Conservation (phyloP, 2,329 filamentous ascomycete species). For the Trichoderma gracile region DNA sequence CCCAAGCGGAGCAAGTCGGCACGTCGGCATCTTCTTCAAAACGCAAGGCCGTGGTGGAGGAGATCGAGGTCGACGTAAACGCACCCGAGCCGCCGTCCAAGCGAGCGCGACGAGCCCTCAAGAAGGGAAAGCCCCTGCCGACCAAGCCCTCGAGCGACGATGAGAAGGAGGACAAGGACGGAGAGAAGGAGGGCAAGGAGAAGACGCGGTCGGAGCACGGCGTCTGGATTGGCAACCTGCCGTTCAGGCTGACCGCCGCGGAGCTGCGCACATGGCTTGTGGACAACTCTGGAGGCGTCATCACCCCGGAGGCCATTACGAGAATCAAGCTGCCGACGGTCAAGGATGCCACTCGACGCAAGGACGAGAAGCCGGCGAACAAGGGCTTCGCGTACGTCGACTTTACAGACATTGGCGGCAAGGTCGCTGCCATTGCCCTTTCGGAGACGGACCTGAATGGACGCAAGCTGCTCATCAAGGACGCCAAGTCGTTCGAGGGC, state of each 20-base stretch:
- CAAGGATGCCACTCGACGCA: slow-evolving; percentile 49
- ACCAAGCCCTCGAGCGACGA: slow-evolving; percentile 43
- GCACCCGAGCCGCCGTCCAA: slow-evolving; percentile 96
- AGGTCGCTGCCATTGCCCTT: slow-evolving; percentile 76
- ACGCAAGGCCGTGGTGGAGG: slow-evolving; percentile 68
- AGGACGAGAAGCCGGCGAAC: slow-evolving; percentile 55
- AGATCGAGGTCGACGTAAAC: slow-evolving; percentile 85
- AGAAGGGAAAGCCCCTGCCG: slow-evolving; percentile 71
- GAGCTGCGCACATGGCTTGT: slow-evolving; percentile 81
- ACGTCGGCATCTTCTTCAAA: slow-evolving; percentile 46
- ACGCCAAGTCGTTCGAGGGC: slow-evolving; percentile 87
- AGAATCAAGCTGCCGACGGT: slow-evolving; percentile 75
- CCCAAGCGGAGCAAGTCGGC: slow-evolving; percentile 14
- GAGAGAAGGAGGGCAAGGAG: slow-evolving; percentile 45
- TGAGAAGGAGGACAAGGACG: slow-evolving; percentile 39
- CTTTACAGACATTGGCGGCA: slow-evolving; percentile 69
- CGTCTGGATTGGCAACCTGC: slow-evolving; percentile 94
- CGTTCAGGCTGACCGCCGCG: slow-evolving; percentile 74
- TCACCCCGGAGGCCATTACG: slow-evolving; percentile 72
- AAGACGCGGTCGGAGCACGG: slow-evolving; percentile 74
- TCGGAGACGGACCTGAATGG: slow-evolving; percentile 80
- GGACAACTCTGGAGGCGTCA: slow-evolving; percentile 65
- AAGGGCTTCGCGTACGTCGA: slow-evolving; percentile 97
- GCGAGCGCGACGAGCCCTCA: slow-evolving; percentile 83
- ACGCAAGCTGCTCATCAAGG: slow-evolving; percentile 87